Conservation (phyloP, 2,329 filamentous ascomycete species). For the Didymella pomorum region DNA sequence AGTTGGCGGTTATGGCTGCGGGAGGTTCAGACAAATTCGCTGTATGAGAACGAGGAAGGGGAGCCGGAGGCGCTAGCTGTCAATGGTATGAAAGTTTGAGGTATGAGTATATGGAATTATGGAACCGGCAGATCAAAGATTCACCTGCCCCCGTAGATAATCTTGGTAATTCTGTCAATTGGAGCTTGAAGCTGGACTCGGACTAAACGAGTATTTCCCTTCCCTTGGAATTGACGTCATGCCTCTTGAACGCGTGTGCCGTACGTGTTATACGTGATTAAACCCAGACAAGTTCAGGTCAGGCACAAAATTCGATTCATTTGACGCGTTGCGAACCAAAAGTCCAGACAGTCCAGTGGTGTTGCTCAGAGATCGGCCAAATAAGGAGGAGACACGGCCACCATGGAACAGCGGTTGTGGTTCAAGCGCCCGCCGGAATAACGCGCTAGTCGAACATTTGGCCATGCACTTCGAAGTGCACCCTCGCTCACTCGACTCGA, state of each 20-base stretch:
- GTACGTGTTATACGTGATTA: slow-evolving; percentile 5
- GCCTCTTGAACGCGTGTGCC: slow-evolving; percentile 7
- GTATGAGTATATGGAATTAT: background rate
- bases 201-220: background rate
- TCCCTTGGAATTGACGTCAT: slow-evolving; percentile 17
- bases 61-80: slow-evolving; percentile 36
- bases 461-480: slow-evolving; percentile 21
- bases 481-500: slow-evolving; percentile 21
- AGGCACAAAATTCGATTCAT: background rate
- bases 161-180: background rate
- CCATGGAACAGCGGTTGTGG: slow-evolving; percentile 10
- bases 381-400: slow-evolving; percentile 16
- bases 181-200: background rate
- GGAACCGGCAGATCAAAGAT: background rate
- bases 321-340: slow-evolving; percentile 12
- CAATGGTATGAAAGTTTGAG: slow-evolving; percentile 35
- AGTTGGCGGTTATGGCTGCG: slow-evolving; percentile 53
- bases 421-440: slow-evolving; percentile 13
- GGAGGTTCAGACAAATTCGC: slow-evolving; percentile 47
- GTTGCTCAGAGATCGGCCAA: slow-evolving; percentile 6
- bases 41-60: slow-evolving; percentile 51
- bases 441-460: slow-evolving; percentile 22
- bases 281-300: background rate
- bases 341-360: background rate
- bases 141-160: background rate